phyloP scores from a whole-genome alignment of 805 yeast species.

The Torulaspora quercuum region DNA sequence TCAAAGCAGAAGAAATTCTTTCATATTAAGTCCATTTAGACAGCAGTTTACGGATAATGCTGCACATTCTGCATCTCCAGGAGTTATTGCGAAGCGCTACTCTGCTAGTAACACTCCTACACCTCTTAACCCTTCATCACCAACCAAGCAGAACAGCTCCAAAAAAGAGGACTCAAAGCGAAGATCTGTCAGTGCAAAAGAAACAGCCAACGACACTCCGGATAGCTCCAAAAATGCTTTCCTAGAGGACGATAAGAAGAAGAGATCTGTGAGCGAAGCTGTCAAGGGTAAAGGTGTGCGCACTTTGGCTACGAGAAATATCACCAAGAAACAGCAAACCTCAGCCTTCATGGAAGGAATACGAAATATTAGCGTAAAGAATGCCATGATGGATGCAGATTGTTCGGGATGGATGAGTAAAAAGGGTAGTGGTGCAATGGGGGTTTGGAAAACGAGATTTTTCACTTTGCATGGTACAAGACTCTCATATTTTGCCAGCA shows the following conservation, averaged over 20 bases:
- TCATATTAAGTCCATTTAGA: slow-evolving; percentile 26
- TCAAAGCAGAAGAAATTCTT: slow-evolving; percentile 22
- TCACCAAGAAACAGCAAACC: slow-evolving; percentile 54
- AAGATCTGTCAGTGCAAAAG: slow-evolving; percentile 53
- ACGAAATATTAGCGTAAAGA: slow-evolving; percentile 65
- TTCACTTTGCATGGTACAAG: slow-evolving; percentile 91
- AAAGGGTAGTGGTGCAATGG: slow-evolving; percentile 76
- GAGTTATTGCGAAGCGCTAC: slow-evolving; percentile 3
- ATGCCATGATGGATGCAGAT: slow-evolving; percentile 71
- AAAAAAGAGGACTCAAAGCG: slow-evolving; percentile 37
- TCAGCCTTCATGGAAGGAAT: slow-evolving; percentile 89
- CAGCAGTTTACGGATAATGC: slow-evolving; percentile 25
- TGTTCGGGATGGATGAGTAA: slow-evolving; percentile 96
- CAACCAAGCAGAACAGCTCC: slow-evolving; percentile 15
- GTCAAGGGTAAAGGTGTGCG: slow-evolving; percentile 51
- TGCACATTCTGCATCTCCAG: slow-evolving; percentile 18
- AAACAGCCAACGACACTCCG: slow-evolving; percentile 22
- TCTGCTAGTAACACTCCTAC: slow-evolving; percentile 11
- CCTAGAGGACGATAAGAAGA: slow-evolving; percentile 27
- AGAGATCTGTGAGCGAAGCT: slow-evolving; percentile 49
- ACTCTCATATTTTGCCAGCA: slow-evolving; percentile 76
- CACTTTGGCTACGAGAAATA: slow-evolving; percentile 50
- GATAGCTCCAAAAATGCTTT: slow-evolving; percentile 13
- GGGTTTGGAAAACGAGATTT: slow-evolving; percentile 85
- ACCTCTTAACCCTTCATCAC: slow-evolving; percentile 9